Evolutionary conservation across 352 stramenopile genomes (phyloP).

Genomic region (Phytophthora constricta): DNA sequence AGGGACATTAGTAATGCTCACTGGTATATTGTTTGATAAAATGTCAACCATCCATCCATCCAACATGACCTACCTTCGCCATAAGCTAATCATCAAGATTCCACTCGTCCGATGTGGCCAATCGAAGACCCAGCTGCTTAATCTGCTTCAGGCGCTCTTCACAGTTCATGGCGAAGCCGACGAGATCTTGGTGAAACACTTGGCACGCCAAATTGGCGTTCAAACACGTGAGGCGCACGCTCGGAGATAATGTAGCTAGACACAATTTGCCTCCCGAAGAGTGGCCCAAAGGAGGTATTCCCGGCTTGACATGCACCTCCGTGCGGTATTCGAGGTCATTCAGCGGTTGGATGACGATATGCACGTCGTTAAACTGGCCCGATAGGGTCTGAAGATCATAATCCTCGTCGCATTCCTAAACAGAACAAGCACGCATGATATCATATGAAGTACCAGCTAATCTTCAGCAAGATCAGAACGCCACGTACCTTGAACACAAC

Average conservation of each 20-base stretch:
- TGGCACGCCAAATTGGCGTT: constrained; percentile 88
- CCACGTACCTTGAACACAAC: constrained; percentile 77
- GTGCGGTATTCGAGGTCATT: constrained; percentile 79
- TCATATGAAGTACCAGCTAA: neutral
- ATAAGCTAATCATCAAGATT: constrained; percentile 38
- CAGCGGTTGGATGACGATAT: constrained; percentile 87
- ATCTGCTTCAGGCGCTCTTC: constrained; percentile 90
- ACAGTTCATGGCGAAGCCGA: constrained; percentile 82
- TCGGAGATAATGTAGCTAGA: constrained; percentile 65
- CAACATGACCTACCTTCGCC: no score
- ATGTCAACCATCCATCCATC: no score
- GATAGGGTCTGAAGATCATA: constrained; percentile 81
- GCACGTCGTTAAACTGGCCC: constrained; percentile 88
- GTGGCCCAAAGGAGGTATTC: constrained; percentile 76
- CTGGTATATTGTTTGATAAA: no score
- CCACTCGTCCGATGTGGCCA: constrained; percentile 63
- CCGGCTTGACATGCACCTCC: constrained; percentile 74
- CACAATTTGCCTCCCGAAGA: constrained; percentile 80
- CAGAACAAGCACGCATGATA: neutral
- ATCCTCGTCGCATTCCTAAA: constrained; percentile 77
- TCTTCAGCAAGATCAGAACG: neutral
- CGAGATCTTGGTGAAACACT: constrained; percentile 82
- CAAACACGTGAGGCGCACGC: constrained; percentile 74
- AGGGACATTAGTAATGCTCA: no score
- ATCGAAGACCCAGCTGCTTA: constrained; percentile 76